Conservation (phyloP, 116 monocot genomes). For the Cymodocea nodosa region DNA sequence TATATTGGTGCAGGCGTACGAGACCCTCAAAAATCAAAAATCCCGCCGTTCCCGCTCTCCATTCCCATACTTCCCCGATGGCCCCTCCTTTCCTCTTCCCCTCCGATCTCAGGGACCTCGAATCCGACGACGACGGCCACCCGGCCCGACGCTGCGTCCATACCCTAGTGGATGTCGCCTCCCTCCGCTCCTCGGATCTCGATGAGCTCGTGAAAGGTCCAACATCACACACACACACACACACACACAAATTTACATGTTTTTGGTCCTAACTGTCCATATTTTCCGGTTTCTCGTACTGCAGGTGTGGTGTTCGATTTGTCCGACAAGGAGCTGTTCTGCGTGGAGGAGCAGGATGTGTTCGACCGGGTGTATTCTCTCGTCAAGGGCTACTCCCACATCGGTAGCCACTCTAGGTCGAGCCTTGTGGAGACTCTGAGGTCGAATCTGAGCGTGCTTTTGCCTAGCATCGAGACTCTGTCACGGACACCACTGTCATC, state of each 20-base stretch:
- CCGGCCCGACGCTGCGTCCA: conserved; percentile 30
- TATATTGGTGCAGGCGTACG: too few relatives aligned
- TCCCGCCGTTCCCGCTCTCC: neutral
- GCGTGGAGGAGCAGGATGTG: conserved; percentile 84
- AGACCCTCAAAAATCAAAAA: too few relatives aligned
- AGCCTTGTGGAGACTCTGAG: conserved; percentile 82
- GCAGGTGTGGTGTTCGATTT: conserved; percentile 78
- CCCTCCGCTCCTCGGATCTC: conserved; percentile 52
- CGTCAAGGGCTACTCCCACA: conserved; percentile 40
- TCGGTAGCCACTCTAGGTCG: conserved; percentile 42
- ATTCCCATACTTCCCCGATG: conserved; percentile 7
- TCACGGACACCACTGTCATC: conserved; percentile 22
- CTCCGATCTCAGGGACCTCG: conserved; percentile 43
- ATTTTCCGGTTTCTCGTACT: neutral
- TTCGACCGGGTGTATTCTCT: conserved; percentile 84
- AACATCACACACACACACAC: neutral
- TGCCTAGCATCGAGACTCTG: conserved; percentile 78
- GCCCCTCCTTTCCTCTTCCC: conserved; percentile 71
- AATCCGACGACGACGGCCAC: conserved; percentile 27
- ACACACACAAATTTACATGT: neutral
- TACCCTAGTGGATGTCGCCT: conserved; percentile 21
- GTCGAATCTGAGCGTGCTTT: conserved; percentile 75
- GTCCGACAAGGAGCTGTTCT: conserved; percentile 79
- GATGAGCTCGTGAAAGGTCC: conserved; percentile 82
- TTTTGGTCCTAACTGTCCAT: neutral